phyloP scores from a whole-genome alignment of 345 rosid species.

The Limnanthes douglasii region DNA sequence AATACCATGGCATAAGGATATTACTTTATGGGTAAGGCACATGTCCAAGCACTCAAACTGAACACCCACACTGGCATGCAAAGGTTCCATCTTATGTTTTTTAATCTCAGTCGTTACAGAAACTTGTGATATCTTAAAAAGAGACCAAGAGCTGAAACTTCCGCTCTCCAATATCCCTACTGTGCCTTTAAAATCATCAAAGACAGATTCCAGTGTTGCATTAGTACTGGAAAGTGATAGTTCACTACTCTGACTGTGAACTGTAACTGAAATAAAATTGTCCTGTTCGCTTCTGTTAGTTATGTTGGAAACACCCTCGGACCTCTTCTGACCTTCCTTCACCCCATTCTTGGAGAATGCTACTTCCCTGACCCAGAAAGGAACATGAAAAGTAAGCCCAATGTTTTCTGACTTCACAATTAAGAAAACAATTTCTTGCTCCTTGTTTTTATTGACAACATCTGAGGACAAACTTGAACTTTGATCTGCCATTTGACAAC shows the following conservation, averaged over 20 bases:
- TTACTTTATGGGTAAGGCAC: slow-evolving; percentile 52
- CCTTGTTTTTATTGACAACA: too few relatives aligned
- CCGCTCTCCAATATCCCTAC: slow-evolving; percentile 22
- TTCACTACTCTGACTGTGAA: slow-evolving; percentile 26
- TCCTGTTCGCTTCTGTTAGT: slow-evolving; percentile 19
- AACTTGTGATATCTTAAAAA: slow-evolving; percentile 42
- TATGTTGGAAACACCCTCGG: slow-evolving; percentile 13
- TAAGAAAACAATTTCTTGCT: slow-evolving; percentile 10
- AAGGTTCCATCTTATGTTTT: slow-evolving; percentile 17
- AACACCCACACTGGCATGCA: slow-evolving; percentile 19
- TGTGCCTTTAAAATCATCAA: slow-evolving; percentile 33
- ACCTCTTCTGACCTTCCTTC: slow-evolving; percentile 14
- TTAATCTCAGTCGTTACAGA: slow-evolving; percentile 27
- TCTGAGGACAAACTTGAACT: slow-evolving; percentile 9
- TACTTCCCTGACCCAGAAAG: slow-evolving; percentile 21
- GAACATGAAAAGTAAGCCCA: slow-evolving; percentile 39
- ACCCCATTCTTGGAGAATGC: slow-evolving; percentile 15
- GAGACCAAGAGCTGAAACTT: slow-evolving; percentile 35
- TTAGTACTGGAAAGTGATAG: slow-evolving; percentile 21
- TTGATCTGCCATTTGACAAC: slow-evolving; percentile 16
- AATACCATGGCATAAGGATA: slow-evolving; percentile 52
- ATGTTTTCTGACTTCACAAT: slow-evolving; percentile 36
- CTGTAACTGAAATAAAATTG: slow-evolving; percentile 32
- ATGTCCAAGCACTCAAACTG: slow-evolving; percentile 42
- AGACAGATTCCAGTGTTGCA: slow-evolving; percentile 29